Base-by-base conservation (phyloP, 768 basidiomycete species). In the Leccinum truebloodii region DNA sequence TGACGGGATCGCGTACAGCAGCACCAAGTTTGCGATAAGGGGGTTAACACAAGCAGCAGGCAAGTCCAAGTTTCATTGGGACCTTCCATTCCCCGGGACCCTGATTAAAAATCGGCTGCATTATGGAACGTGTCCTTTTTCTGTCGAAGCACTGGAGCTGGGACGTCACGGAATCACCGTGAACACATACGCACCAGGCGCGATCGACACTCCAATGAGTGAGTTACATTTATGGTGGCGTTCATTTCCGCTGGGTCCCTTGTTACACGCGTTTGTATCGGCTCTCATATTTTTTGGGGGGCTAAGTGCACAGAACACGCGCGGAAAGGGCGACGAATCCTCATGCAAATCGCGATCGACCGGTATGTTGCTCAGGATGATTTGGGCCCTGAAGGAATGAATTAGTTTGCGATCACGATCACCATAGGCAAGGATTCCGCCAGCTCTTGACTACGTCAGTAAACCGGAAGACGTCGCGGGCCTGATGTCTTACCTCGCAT, bases 121-220 rank as follows among this genome's bases (percentile, higher is more conserved):
- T 8, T n/a, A 18, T 14, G 39, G 39, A 41, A 41, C 18, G 2
- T 41, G 39, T 41, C 37, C 14, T 39, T 39, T 39, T 18, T 39
- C 37, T 39, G 39, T 39, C 13, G 22, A 26, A 80, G 78, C 79
- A 1, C 41, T 66, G 20, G 79, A 80, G 62, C 65, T 79, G 4
- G 78, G 71, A 8, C 62, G 61, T 28, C 62, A 80, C 57, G 67
- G 67, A 6, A 81, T 81, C 37, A 80, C 76, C 1, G 78, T 79
- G 18, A 81, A 81, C 39, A 74, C 77, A 2, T 79, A 80, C 54
- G 78, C 48, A 2, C 69, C 56, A 3, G 65, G 65, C 7, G 65
- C 52, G 18, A 62, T 59, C 30, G 37, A 58, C 20, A 64, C 51
- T 9, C 50, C 50, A 12, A 60, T 56, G 34, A 28, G 63, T 60